These are phyloP conservation scores for Carnegiea gigantea DNA, from an alignment of 179 eudicot genomes.

Conservation along the genomic window DNA sequence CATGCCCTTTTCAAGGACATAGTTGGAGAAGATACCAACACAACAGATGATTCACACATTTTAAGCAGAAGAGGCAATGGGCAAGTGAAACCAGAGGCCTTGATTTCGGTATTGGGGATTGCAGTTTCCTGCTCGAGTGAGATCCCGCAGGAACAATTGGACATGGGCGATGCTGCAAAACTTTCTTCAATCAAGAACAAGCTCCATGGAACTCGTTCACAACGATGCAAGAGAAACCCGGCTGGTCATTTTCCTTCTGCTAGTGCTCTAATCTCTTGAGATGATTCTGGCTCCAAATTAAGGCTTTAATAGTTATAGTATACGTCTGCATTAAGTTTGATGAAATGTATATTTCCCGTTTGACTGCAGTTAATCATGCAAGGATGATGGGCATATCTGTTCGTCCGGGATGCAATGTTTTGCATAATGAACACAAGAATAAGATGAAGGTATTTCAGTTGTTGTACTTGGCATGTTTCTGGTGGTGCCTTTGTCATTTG, in stretches of 20 bases:
- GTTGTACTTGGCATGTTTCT: not conserved
- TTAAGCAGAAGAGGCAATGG: not conserved
- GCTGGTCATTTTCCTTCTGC: not conserved
- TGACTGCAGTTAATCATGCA: not conserved
- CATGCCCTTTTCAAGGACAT: conserved; percentile 13
- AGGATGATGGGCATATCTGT: not conserved
- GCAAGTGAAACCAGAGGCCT: not conserved
- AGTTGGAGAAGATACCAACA: not conserved
- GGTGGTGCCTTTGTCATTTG: too few species aligned
- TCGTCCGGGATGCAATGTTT: too few species aligned
- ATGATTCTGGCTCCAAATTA: too few species aligned
- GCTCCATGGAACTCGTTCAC: not conserved
- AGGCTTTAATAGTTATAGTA: too few species aligned
- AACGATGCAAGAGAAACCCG: not conserved
- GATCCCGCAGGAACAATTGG: too few species aligned
- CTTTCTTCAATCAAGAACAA: not conserved
- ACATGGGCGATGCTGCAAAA: conserved; percentile 1
- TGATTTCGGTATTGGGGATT: not conserved
- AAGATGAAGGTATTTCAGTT: not conserved
- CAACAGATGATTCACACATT: not conserved
- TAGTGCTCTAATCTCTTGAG: too few species aligned
- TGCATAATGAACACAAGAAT: too few species aligned
- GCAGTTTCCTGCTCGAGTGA: too few species aligned
- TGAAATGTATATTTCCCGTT: not conserved
- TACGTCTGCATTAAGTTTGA: too few species aligned